Evolutionary conservation across 1,284 basidiomycete species (phyloP).

Genomic region (Rhodotorula sp.): DNA sequence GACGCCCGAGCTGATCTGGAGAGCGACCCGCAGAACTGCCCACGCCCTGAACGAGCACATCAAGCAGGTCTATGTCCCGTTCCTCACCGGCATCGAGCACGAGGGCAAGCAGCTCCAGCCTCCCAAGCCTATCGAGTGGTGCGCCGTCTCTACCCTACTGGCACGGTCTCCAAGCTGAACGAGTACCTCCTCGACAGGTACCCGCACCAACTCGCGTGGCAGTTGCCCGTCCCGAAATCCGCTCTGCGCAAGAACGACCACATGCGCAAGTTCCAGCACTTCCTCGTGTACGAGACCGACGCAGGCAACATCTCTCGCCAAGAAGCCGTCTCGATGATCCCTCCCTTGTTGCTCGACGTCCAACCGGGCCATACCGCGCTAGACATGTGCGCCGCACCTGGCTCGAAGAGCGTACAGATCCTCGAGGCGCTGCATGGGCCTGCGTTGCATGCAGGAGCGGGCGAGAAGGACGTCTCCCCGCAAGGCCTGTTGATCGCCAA

Average conservation of each 20-base stretch:
- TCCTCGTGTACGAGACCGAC: conserved; percentile 97
- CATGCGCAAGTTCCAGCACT: conserved; percentile 94
- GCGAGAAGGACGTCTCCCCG: conserved; percentile 58
- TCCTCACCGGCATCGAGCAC: conserved; percentile 69
- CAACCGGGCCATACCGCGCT: conserved; percentile 84
- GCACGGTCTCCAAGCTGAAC: neutral
- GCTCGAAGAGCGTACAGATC: conserved; percentile 93
- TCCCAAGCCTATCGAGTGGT: conserved; percentile 81
- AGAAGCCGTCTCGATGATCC: conserved; percentile 98
- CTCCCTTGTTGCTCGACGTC: conserved; percentile 92
- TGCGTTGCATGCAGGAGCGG: conserved; percentile 45
- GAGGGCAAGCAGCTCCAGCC: conserved; percentile 74
- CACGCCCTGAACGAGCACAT: conserved; percentile 70
- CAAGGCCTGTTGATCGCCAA: conserved; percentile 82
- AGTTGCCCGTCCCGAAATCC: conserved; percentile 87
- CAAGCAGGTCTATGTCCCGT: conserved; percentile 71
- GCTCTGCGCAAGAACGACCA: conserved; percentile 86
- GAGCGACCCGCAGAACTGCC: conserved; percentile 59
- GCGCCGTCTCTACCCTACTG: neutral
- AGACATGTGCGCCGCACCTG: conserved; percentile 99
- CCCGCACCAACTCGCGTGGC: conserved; percentile 91
- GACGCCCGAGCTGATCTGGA: neutral
- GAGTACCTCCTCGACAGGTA: conserved; percentile 61
- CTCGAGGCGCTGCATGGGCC: conserved; percentile 67
- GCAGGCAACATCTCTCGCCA: conserved; percentile 95